Base-by-base conservation (phyloP, 176 grass and related monocot species). In the Cymbopogon citratus region DNA sequence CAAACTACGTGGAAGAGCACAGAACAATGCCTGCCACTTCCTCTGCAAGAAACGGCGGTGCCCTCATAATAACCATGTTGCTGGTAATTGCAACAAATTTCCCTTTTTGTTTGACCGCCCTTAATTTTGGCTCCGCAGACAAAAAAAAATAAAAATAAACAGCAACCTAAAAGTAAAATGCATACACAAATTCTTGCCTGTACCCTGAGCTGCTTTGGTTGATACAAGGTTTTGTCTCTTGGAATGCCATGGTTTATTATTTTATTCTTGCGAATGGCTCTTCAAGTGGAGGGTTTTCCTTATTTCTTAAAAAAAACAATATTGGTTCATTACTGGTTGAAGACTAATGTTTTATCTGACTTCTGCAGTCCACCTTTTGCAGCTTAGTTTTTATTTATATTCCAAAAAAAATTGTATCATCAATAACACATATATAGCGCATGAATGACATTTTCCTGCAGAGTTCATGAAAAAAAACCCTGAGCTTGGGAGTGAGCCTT, bases 21-120 rank as follows among this genome's bases (percentile, higher is more conserved):
- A 98, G 77, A 98, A 95, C 84, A 92, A 88, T 59, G 92, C 90
- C 70, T 98, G 92, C 65, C 96, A 95, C 66, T 95, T 82, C 72
- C 87, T 95, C 36, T 95, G 92, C 86, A 98, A 88, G 86, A 98
- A 95, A 69, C 92, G 90, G 12, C 45, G 29, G 74, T 98, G 96
- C 70, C 81, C 56, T 36, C 88, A 95, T 83, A 85, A 95, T 24
- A 81, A 81, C 76, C 46, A 9, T 36, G 92, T 94, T 38, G 28
- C 90, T 86, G 92, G 96, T 98, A 87, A 76, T 80, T 85, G 57
- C 69, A n/a, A 68, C 23, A 40, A 4, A 63, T 51, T 71, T 39
- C 5, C 64, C 63, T 15, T 40, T 78, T 59, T 56, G 39, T 36
- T 63, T 48, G 45, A 39, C 39, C 31, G 48, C 3, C 15, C 41